Evolutionary conservation across 345 rosid genomes (phyloP).

Genomic region (Pelargonium nanum): DNA sequence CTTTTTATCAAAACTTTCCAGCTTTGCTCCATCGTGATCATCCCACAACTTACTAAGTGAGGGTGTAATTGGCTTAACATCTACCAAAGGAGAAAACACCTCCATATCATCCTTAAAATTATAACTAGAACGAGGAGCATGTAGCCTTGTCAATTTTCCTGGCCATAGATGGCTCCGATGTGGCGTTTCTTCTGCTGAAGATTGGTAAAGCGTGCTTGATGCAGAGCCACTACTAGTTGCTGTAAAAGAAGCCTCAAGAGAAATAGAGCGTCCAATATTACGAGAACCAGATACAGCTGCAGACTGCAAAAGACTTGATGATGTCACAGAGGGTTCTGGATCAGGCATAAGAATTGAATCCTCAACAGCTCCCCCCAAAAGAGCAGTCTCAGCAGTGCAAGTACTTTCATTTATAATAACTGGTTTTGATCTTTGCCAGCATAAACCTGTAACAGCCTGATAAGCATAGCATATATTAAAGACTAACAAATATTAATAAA

Average conservation of each 20-base stretch:
- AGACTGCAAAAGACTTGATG: conserved; percentile 42
- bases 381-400: conserved; percentile 78
- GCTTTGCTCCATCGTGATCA: conserved; percentile 45
- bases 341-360: conserved; percentile 97
- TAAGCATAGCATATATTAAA: conserved; percentile 16
- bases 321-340: conserved; percentile 23
- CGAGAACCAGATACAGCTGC: conserved; percentile 42
- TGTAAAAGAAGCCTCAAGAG: conserved; percentile 29
- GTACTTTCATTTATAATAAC: conserved; percentile 65
- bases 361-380: conserved; percentile 39
- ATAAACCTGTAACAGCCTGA: conserved; percentile 90
- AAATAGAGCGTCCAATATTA: conserved; percentile 24
- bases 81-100: conserved; percentile 83
- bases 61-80: conserved; percentile 68
- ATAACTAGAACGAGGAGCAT: conserved; percentile 55
- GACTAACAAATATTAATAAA: conserved; percentile 13
- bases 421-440: conserved; percentile 98
- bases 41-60: conserved; percentile 74
- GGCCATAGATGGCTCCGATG: conserved; percentile 53
- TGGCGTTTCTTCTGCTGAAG: conserved; percentile 64
- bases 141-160: conserved; percentile 54
- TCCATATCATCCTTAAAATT: conserved; percentile 90
- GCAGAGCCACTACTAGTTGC: conserved; percentile 24
- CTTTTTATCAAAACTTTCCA: conserved; percentile 55
- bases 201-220: conserved; percentile 23